Conservation (phyloP, 495 filamentous ascomycete species). For the Polyplosphaeria fusca region DNA sequence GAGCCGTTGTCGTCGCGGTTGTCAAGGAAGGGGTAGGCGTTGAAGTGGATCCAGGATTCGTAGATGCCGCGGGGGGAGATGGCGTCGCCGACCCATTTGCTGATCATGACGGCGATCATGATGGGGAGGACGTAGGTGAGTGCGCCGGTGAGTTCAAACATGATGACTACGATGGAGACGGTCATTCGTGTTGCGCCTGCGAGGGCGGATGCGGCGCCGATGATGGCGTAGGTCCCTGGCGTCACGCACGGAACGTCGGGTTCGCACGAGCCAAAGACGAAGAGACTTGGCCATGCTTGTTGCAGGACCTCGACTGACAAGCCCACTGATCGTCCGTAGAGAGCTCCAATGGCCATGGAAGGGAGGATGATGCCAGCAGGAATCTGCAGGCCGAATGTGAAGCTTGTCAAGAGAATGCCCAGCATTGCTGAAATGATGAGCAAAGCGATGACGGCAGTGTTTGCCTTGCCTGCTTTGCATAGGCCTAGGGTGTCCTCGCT, state of each 20-base stretch:
- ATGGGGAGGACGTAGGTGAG: conserved; percentile 96
- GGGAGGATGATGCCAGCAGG: conserved; percentile 95
- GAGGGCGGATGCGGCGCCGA: conserved; percentile 91
- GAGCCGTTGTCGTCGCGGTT: conserved; percentile 72
- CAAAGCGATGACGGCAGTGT: conserved; percentile 71
- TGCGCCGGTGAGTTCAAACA: conserved; percentile 97
- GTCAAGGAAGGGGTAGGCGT: conserved; percentile 94
- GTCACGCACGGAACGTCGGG: conserved; percentile 89
- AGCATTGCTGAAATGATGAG: conserved; percentile 75
- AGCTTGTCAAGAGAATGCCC: conserved; percentile 78
- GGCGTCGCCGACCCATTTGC: conserved; percentile 97
- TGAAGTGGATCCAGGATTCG: conserved; percentile 95
- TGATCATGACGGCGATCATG: conserved; percentile 99
- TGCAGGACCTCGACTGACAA: conserved; percentile 90
- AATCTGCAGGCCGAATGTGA: conserved; percentile 95
- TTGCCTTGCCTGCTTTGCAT: conserved; percentile 70
- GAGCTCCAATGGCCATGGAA: conserved; percentile 93
- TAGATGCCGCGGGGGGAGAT: conserved; percentile 94
- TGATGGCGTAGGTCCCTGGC: conserved; percentile 92
- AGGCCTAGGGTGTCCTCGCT: conserved; percentile 81
- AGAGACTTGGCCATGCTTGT: conserved; percentile 66
- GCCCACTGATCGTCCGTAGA: conserved; percentile 87
- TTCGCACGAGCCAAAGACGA: conserved; percentile 77
- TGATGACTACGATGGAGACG: conserved; percentile 94
- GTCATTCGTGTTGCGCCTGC: conserved; percentile 99